Base-by-base conservation (phyloP, 148 eudicot species). In the Hydrangea macrophylla region DNA sequence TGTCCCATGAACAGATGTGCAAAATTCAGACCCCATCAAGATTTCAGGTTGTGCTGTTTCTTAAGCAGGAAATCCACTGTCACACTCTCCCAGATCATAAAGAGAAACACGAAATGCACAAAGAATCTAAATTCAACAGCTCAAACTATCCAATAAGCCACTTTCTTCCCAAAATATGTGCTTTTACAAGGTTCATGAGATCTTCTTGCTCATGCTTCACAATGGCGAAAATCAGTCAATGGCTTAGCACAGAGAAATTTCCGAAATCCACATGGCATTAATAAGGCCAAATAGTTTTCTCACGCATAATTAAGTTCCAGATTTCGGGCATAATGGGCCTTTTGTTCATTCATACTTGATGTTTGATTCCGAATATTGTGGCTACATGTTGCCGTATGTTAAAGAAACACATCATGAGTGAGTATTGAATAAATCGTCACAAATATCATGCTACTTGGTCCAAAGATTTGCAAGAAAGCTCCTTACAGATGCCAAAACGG, bases 1-100 rank as follows among this genome's bases (percentile, higher is more conserved):
- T 80, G 54, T 90, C 40, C 17, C 72, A 30, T 48, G 23, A 58
- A 9, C 12, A 17, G 25, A 37, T 35, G 11, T 17, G 63, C 27
- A 39, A 56, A 57, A n/a, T 26, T 27, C 7, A 44, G 56, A 32
- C 67, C 12, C 18, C 28, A 31, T 9, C 24, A 26, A 36, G 27
- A 25, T 40, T 25, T 17, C 11, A 48, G 17, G 17, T 48, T 15
- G 53, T 15, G 17, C 17, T 48, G 53, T 48, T 48, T 20, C 31
- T 39, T 62, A 15, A 62, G 27, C 1, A 62, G 53, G 42, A 62
- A 12, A 24, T n/a, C n/a, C n/a, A n/a, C n/a, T 60, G 50, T 27
- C 23, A 22, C 33, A 60, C 25, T 61, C 20, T 4, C 51, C 58
- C 5, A 59, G 58, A 4, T 28, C 20, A 35, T 0, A 62, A 7